A percentile compares a stretch with the other conserved stretches of the same genome.
Evolutionary conservation across 2,329 filamentous ascomycete genomes (phyloP).

Genomic region (Fusarium begoniae): DNA sequence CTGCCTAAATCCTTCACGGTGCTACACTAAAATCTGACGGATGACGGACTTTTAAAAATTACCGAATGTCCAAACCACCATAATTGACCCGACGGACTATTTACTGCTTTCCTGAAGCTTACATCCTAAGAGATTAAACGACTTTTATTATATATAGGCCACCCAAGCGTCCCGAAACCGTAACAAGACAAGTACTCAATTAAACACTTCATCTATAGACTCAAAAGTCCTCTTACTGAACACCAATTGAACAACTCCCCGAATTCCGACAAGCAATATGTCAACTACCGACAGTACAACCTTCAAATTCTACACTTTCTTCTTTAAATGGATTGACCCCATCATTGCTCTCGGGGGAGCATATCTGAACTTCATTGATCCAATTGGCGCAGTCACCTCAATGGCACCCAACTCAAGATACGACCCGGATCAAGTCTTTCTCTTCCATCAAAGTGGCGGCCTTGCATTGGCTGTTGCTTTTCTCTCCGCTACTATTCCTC

Average conservation of each 20-base stretch:
- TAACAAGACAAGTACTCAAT: neutral
- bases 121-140: no score
- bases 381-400: neutral
- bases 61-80: neutral
- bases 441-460: neutral
- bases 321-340: neutral
- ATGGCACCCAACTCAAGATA: neutral
- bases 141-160: neutral
- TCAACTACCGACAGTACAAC: neutral
- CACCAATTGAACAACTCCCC: neutral
- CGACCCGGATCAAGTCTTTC: neutral
- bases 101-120: neutral
- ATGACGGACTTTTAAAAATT: neutral
- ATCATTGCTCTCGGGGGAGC: neutral
- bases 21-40: neutral
- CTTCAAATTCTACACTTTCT: neutral
- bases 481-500: neutral
- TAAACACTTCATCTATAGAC: neutral
- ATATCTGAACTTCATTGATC: neutral
- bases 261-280: neutral
- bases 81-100: neutral
- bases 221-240: neutral
- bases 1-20: neutral
- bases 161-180: neutral
- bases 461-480: neutral